Percentiles rank a stretch among this genome's conserved stretches.
These are phyloP conservation scores for Pseudogymnoascus sp. DNA, from an alignment of 2,329 filamentous ascomycete genomes.

Conservation along the genomic window DNA sequence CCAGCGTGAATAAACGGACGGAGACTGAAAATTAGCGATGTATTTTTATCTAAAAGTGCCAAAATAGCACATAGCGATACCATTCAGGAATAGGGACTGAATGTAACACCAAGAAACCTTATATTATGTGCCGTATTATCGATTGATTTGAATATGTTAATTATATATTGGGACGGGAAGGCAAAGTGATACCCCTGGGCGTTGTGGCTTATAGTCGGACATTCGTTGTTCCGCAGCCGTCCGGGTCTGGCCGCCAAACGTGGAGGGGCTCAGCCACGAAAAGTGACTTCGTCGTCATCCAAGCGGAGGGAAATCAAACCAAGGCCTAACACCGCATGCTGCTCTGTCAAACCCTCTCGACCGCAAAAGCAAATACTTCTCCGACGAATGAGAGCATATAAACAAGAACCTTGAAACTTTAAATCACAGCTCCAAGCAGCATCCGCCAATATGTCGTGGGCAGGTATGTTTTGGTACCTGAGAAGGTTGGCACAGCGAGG, in stretches of 20 bases:
- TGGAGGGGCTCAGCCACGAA: constrained; percentile 1
- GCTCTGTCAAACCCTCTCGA: neutral
- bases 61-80: neutral
- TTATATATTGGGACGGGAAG: neutral
- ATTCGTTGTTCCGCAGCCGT: neutral
- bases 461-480: constrained; percentile 39
- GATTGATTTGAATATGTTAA: neutral
- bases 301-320: neutral
- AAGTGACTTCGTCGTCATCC: constrained; percentile 6
- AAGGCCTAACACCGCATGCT: neutral
- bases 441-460: constrained; percentile 55
- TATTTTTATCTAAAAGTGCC: neutral
- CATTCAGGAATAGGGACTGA: neutral
- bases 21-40: neutral
- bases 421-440: neutral
- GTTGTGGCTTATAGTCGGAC: neutral
- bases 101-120: neutral
- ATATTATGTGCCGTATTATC: neutral
- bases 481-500: neutral
- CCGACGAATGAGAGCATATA: neutral
- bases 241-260: neutral
- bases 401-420: neutral
- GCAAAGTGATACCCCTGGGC: neutral
- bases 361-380: neutral
- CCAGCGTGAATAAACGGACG: neutral